Conservation (phyloP, 1,284 basidiomycete genomes). For the Tilletia caries region DNA sequence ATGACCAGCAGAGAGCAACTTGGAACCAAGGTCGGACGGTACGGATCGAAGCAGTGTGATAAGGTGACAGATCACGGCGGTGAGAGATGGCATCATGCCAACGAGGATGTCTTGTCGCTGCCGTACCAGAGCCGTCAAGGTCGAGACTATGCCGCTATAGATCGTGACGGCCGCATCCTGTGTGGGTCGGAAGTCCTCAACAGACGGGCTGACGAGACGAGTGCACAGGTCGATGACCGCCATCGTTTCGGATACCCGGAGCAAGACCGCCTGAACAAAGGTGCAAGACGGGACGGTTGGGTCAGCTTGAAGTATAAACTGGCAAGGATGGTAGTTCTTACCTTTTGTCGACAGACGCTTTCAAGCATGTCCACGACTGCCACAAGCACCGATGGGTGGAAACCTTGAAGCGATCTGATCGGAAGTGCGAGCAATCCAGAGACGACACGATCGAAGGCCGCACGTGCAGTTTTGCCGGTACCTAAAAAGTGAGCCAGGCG, state of each 20-base stretch:
- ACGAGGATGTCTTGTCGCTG: constrained; percentile 9
- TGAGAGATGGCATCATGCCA: background rate
- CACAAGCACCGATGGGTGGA: background rate
- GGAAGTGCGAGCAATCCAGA: background rate
- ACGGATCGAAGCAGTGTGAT: background rate
- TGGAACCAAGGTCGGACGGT: background rate
- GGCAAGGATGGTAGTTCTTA: background rate
- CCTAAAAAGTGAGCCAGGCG: background rate
- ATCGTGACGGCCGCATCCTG: background rate
- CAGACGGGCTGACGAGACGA: background rate
- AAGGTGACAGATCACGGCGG: background rate
- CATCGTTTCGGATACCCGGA: background rate
- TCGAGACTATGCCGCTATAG: background rate
- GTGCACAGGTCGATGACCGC: background rate
- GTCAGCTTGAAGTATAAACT: too few species aligned
- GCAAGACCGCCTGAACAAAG: constrained; percentile 1
- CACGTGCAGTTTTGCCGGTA: background rate
- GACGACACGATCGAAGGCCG: background rate
- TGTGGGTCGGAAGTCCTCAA: background rate
- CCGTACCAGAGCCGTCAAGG: background rate
- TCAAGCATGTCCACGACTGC: background rate
- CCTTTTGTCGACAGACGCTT: background rate
- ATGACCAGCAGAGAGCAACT: background rate
- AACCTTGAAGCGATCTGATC: background rate
- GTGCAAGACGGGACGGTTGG: too few species aligned